A percentile compares a stretch with the other conserved stretches of the same genome.
These are phyloP conservation scores for Daldinia sp. DNA, from an alignment of 2,329 filamentous ascomycete genomes.

Conservation along the genomic window DNA sequence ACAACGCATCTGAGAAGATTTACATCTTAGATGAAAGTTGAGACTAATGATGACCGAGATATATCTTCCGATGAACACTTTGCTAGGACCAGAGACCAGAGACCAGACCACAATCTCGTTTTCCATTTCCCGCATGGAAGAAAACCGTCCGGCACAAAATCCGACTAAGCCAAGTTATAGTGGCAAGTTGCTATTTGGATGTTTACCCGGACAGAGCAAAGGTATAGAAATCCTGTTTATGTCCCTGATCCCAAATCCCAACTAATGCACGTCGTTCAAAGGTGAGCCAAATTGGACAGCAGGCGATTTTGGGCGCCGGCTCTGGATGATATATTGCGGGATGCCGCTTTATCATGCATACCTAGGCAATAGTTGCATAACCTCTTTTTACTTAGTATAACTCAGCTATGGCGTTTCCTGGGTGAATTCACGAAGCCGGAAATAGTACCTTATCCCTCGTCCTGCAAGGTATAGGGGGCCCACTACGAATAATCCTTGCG, in stretches of 20 bases:
- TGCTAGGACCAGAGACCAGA: too few relatives aligned
- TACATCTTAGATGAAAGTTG: too few relatives aligned
- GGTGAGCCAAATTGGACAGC: neutral
- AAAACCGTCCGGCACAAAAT: neutral
- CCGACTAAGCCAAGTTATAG: neutral
- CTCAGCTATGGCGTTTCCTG: neutral
- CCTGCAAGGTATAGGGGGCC: neutral
- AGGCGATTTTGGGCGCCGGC: neutral
- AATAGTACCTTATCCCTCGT: neutral
- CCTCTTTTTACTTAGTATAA: neutral
- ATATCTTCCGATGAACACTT: too few relatives aligned
- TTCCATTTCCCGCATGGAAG: neutral
- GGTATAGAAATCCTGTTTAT: neutral
- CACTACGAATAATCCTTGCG: neutral
- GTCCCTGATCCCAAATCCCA: neutral
- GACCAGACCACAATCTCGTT: too few relatives aligned
- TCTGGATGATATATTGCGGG: neutral
- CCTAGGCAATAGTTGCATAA: neutral
- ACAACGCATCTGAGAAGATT: too few relatives aligned
- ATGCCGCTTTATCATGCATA: constrained; percentile 7
- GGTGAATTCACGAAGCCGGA: constrained; percentile 12
- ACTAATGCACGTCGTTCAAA: neutral
- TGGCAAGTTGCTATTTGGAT: constrained; percentile 10
- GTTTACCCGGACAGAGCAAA: constrained; percentile 1
- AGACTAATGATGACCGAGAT: too few relatives aligned